Evolutionary conservation across 225 moss, liverwort and hornwort species (phyloP).

Genomic region (Pleurozium schreberi): DNA sequence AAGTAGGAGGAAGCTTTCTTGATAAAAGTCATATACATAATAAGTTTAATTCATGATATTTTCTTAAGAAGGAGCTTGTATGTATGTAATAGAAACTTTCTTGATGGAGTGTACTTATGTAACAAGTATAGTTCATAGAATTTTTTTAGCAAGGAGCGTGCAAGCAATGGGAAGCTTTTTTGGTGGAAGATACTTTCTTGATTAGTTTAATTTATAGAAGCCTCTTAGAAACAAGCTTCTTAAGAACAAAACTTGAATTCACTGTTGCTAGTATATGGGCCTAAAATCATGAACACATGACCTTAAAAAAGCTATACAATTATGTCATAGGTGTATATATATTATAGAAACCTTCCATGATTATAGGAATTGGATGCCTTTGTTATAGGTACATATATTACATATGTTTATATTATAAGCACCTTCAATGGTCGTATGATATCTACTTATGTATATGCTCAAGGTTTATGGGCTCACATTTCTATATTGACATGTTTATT

Average conservation of each 20-base stretch:
- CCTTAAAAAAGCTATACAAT: neutral
- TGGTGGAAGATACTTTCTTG: neutral
- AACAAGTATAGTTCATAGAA: neutral
- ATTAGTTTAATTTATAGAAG: neutral
- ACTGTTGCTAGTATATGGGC: neutral
- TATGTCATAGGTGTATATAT: no score
- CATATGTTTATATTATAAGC: neutral
- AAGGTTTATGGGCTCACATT: neutral
- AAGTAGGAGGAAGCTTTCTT: neutral
- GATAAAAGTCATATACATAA: neutral
- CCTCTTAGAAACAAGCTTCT: rapidly evolving
- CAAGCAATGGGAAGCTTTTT: neutral
- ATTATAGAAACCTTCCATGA: neutral
- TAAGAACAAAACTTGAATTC: neutral
- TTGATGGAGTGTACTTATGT: no score
- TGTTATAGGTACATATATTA: neutral
- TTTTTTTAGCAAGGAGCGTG: rapidly evolving
- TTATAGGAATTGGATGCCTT: neutral
- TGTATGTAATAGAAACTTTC: no score
- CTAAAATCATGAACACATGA: neutral
- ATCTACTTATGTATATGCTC: neutral
- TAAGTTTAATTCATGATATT: neutral
- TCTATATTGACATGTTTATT: neutral
- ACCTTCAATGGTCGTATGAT: neutral
- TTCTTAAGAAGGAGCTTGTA: neutral